A percentile compares a stretch with the other conserved stretches of the same genome.
These are phyloP conservation scores for Aspergillus sp. DNA, from an alignment of 2,329 filamentous ascomycete genomes.

Conservation along the genomic window DNA sequence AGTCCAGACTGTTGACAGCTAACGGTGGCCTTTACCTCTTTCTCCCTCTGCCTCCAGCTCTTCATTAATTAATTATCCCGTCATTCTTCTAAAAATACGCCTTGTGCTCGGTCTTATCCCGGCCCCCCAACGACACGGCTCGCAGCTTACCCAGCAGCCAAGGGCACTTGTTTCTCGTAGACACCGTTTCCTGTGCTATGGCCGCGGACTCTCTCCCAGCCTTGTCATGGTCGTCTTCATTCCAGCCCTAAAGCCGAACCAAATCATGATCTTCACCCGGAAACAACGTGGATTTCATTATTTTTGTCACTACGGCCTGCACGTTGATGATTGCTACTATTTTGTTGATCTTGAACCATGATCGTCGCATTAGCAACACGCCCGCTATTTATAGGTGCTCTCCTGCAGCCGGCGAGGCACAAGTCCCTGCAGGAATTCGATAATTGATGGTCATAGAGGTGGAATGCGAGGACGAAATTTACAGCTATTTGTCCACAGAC, in stretches of 20 bases:
- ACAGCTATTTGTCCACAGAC: not conserved
- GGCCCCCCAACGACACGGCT: not conserved
- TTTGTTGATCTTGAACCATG: not conserved
- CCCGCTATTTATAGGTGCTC: not conserved
- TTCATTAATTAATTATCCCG: not conserved
- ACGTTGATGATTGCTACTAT: too few relatives aligned
- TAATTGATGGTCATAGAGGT: not conserved
- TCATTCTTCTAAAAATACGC: slow-evolving; percentile 1
- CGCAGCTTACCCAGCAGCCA: not conserved
- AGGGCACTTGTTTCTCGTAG: not conserved
- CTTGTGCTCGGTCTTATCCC: not conserved
- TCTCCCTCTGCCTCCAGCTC: not conserved
- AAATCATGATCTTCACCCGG: not conserved
- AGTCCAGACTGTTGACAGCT: slow-evolving; percentile 8
- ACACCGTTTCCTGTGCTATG: not conserved
- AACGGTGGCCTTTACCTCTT: slow-evolving; percentile 9
- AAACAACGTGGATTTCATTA: not conserved
- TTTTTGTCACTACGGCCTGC: not conserved
- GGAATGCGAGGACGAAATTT: not conserved
- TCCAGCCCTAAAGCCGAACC: not conserved
- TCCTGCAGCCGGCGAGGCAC: not conserved
- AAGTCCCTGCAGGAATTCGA: not conserved
- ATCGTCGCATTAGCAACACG: not conserved
- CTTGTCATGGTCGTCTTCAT: not conserved
- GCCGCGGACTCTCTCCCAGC: not conserved